Conservation (phyloP, 306 rosid genomes). For the Cucurbita pepo region DNA sequence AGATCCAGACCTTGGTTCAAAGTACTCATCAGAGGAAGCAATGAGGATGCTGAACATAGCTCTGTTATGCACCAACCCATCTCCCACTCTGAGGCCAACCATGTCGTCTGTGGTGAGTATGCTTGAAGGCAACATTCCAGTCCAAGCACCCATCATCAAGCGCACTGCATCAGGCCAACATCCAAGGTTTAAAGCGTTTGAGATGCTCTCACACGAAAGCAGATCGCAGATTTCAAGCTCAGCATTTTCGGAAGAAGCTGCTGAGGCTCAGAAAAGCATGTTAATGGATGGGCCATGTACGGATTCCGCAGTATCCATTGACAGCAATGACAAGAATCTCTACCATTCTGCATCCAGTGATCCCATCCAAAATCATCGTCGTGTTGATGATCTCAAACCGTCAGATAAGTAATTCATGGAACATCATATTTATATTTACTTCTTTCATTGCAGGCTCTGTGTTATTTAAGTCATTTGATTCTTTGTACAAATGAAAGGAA, state of each 20-base stretch:
- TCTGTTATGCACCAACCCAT: slow-evolving; percentile 71
- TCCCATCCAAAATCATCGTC: slow-evolving; percentile 15
- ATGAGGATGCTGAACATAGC: slow-evolving; percentile 69
- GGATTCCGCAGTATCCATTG: slow-evolving; percentile 28
- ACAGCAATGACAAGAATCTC: slow-evolving; percentile 13
- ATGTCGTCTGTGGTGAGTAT: slow-evolving; percentile 82
- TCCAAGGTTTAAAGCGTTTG: slow-evolving; percentile 50
- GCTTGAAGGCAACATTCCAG: slow-evolving; percentile 62
- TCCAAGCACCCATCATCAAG: slow-evolving; percentile 41
- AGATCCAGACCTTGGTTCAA: slow-evolving; percentile 55
- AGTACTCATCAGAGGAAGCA: slow-evolving; percentile 42
- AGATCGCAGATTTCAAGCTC: slow-evolving; percentile 23
- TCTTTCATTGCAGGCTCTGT: not conserved
- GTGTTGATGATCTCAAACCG: not conserved
- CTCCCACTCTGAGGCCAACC: slow-evolving; percentile 83
- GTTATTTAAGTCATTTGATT: not conserved
- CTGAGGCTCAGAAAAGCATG: slow-evolving; percentile 10
- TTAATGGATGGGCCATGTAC: slow-evolving; percentile 47
- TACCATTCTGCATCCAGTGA: slow-evolving; percentile 17
- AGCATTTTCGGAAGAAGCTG: slow-evolving; percentile 19
- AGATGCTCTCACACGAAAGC: slow-evolving; percentile 40
- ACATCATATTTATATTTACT: not conserved
- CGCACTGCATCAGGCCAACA: slow-evolving; percentile 14
- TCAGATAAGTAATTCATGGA: not conserved
- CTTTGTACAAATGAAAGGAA: not conserved